Base-by-base conservation (phyloP, 805 yeast genomes). In the Metschnikowia cerradonensis region DNA sequence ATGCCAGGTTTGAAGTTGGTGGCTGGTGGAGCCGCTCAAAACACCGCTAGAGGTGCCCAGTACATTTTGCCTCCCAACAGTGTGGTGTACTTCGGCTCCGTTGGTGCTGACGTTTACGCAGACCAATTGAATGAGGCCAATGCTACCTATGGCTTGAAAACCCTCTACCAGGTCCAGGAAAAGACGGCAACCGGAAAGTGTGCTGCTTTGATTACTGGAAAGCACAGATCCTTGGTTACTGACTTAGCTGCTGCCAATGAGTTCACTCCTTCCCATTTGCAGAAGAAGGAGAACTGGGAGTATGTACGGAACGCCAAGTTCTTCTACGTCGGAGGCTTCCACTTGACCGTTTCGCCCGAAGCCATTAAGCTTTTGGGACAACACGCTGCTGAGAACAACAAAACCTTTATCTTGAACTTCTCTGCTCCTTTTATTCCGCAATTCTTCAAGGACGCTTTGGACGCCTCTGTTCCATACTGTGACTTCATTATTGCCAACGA, bases 21-120 rank as follows among this genome's bases (percentile, higher is more conserved):
- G 60, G 99, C 99, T 55, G 99, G 99, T 61, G 99, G 99, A 69
- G 99, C 99, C 63, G 99, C 97, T 54, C 99, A 94, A 77, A 94
- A 94, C 78, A 83, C 98, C 57, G 97, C 98, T 52, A 84, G 99
- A 75, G 99, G 96, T 66, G 98, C 98, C 46, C 97, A 92, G 67
- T 92, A 89, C 74, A 71, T 90, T 50, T 79, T 94, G 47, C 97
- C 97, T 53, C 70, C 75, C 43, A 71, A 82, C 60, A 83, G 92
- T 32, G 98, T 94, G 51, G 86, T 86, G 48, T 94, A 94, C 78
- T 89, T 92, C 67, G 99, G 99, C 49, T 86, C 96, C 46, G 98
- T 92, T 55, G 99, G 99, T 66, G 80, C 88, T 61, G 99, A 94
- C 72, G 79, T 84, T 61, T 92, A 85, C 72, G 83, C 94, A 52